These are phyloP conservation scores for Candida caryicola DNA, from an alignment of 805 yeast species.

Conservation along the genomic window DNA sequence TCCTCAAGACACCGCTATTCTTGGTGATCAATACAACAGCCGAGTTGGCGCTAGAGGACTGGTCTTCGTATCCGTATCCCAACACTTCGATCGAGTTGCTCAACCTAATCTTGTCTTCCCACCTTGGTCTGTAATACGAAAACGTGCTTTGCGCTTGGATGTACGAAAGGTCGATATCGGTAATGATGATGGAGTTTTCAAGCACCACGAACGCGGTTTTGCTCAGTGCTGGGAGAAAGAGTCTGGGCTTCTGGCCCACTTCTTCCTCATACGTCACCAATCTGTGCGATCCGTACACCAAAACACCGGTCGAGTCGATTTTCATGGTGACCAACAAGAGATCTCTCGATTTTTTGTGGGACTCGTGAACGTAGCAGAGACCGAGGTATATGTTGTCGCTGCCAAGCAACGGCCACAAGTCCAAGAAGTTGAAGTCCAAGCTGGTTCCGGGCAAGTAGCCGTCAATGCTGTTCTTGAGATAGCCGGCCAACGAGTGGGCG, in stretches of 20 bases:
- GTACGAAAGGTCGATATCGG: constrained; percentile 51
- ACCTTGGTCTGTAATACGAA: constrained; percentile 46
- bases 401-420: constrained; percentile 49
- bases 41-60: constrained; percentile 36
- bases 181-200: constrained; percentile 58
- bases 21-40: constrained; percentile 48
- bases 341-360: constrained; percentile 18
- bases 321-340: constrained; percentile 53
- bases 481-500: constrained; percentile 30
- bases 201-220: constrained; percentile 60
- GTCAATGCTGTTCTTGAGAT: constrained; percentile 32
- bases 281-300: constrained; percentile 63
- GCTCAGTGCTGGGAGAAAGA: constrained; percentile 58
- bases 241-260: constrained; percentile 36
- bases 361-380: constrained; percentile 21
- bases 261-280: constrained; percentile 41
- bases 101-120: constrained; percentile 79
- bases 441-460: constrained; percentile 47
- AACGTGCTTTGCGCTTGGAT: constrained; percentile 17
- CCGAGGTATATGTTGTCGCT: constrained; percentile 44
- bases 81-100: constrained; percentile 50
- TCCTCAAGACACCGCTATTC: constrained; percentile 58
- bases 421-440: constrained; percentile 54
- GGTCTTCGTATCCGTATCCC: constrained; percentile 57
- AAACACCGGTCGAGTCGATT: constrained; percentile 48